Conservation (phyloP, 2,329 filamentous ascomycete genomes). For the Cladophialophora bantiana region DNA sequence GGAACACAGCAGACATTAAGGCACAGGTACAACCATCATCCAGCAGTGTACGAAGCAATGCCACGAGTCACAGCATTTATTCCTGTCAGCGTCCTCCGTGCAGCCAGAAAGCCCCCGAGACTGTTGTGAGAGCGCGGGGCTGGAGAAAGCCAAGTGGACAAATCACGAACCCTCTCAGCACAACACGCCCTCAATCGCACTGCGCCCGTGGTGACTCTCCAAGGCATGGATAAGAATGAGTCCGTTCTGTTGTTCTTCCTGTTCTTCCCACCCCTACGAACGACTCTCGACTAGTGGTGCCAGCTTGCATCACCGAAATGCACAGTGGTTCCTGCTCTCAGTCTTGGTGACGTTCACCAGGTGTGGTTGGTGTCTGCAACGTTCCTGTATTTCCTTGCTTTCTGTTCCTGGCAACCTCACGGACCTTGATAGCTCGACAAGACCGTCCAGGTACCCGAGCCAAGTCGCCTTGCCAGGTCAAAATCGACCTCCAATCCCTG, state of each 20-base stretch:
- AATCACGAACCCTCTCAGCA: conserved; percentile 4
- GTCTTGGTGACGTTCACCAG: conserved; percentile 13
- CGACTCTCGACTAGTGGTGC: neutral
- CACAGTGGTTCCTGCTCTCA: conserved; percentile 5
- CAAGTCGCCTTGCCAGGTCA: conserved; percentile 12
- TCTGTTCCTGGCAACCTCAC: conserved; percentile 8
- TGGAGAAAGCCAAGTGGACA: conserved; percentile 11
- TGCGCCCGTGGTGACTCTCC: conserved; percentile 18
- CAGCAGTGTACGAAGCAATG: conserved; percentile 8
- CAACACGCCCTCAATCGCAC: conserved; percentile 9
- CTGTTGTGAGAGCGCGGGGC: conserved; percentile 18
- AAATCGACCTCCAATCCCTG: conserved; percentile 23
- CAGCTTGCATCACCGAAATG: conserved; percentile 13
- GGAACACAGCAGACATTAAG: conserved; percentile 30
- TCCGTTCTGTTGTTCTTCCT: conserved; percentile 3
- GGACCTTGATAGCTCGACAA: conserved; percentile 22
- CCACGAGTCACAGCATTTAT: conserved; percentile 17
- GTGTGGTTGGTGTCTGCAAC: neutral
- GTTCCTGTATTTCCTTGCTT: conserved; percentile 10
- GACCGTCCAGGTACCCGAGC: conserved; percentile 28
- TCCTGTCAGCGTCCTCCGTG: conserved; percentile 16
- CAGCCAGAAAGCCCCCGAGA: conserved; percentile 21
- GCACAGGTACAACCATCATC: conserved; percentile 20
- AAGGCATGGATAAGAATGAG: conserved; percentile 5
- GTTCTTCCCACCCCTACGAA: conserved; percentile 6